phyloP scores from a whole-genome alignment of 2,329 filamentous ascomycete species.

The Paecilomyces formosus region DNA sequence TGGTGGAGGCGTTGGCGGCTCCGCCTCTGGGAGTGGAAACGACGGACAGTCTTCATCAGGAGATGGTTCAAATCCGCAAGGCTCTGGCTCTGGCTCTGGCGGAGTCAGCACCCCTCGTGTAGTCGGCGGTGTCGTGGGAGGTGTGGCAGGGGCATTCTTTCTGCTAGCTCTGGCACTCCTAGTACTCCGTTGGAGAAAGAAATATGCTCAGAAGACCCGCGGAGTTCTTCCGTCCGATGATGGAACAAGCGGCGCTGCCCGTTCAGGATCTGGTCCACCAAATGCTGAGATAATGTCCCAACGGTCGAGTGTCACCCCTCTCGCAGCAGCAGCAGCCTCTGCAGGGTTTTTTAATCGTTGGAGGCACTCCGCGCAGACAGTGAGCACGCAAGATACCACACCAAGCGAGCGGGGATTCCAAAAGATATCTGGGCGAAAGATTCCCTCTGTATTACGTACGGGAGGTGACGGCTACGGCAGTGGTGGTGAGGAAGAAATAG shows the following conservation, averaged over 20 bases:
- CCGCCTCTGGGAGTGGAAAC: background rate
- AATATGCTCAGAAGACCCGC: conserved; percentile 10
- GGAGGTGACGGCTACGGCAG: conserved; percentile 41
- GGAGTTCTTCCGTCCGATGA: conserved; percentile 18
- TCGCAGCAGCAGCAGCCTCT: conserved; percentile 31
- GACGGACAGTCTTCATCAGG: background rate
- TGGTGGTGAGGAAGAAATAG: conserved; percentile 20
- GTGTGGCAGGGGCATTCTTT: conserved; percentile 50
- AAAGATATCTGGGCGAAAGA: conserved; percentile 42
- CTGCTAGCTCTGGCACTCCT: conserved; percentile 37
- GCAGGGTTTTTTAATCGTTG: conserved; percentile 33
- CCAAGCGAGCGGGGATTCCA: conserved; percentile 42
- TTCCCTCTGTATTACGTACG: conserved; percentile 38
- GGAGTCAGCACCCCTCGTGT: conserved; percentile 43
- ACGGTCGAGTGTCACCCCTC: conserved; percentile 29
- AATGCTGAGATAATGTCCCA: conserved; percentile 25
- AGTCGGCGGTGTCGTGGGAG: conserved; percentile 57
- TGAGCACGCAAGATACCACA: conserved; percentile 24
- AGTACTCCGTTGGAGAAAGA: conserved; percentile 12
- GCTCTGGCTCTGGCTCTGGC: conserved; percentile 9
- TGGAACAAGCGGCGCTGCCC: conserved; percentile 8
- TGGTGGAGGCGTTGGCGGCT: background rate
- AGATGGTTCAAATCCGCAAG: background rate
- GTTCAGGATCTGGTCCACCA: conserved; percentile 3
- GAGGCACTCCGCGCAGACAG: conserved; percentile 28